phyloP scores from a whole-genome alignment of 2,329 filamentous ascomycete species.

The Aspergillus sclerotialis region DNA sequence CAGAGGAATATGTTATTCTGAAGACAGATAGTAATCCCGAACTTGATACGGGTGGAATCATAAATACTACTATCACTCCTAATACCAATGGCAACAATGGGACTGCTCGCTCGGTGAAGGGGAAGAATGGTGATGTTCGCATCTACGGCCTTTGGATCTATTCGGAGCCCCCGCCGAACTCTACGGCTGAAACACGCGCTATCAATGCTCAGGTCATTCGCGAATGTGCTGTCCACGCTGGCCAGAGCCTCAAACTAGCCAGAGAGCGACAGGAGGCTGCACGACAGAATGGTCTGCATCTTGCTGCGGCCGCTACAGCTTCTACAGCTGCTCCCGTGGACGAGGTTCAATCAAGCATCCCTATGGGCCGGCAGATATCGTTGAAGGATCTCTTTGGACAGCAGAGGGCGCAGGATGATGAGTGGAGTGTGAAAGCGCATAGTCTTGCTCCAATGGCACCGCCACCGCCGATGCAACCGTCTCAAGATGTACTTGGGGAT shows the following conservation, averaged over 20 bases:
- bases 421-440: conserved; percentile 44
- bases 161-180: conserved; percentile 50
- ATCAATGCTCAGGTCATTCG: conserved; percentile 49
- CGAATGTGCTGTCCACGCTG: conserved; percentile 48
- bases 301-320: conserved; percentile 21
- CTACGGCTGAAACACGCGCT: conserved; percentile 46
- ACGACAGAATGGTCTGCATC: conserved; percentile 25
- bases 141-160: conserved; percentile 61
- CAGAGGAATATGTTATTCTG: conserved; percentile 55
- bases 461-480: conserved; percentile 11
- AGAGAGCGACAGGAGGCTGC: conserved; percentile 31
- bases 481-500: conserved; percentile 33
- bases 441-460: conserved; percentile 20
- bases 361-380: conserved; percentile 48
- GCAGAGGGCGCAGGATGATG: conserved; percentile 46
- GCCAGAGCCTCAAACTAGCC: conserved; percentile 41
- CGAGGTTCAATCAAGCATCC: conserved; percentile 33
- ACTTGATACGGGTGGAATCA: not conserved
- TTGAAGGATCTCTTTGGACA: conserved; percentile 50
- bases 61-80: not conserved
- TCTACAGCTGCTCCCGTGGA: conserved; percentile 25
- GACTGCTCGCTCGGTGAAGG: conserved; percentile 7
- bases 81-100: conserved; percentile 15
- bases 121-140: conserved; percentile 17
- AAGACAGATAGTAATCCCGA: conserved; percentile 36